These are phyloP conservation scores for Akanthomyces muscarius DNA, from an alignment of 2,329 filamentous ascomycete species.

Conservation along the genomic window DNA sequence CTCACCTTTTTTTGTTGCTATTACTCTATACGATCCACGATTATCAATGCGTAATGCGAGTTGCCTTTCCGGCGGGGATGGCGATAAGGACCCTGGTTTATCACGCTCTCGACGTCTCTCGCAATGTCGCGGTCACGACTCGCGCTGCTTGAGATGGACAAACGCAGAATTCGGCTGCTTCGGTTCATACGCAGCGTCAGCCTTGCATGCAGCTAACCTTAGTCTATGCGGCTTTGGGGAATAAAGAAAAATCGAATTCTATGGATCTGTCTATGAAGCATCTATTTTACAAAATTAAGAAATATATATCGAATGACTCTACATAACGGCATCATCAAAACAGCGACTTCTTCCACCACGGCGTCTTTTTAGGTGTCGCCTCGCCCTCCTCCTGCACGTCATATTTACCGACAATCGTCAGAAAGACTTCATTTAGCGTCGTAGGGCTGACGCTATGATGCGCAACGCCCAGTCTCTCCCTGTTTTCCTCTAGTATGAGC, in stretches of 20 bases:
- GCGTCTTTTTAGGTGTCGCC: slow-evolving; percentile 24
- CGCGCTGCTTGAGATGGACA: not conserved
- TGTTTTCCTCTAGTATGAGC: slow-evolving; percentile 63
- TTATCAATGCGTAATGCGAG: not conserved
- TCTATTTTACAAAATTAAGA: slow-evolving; percentile 10
- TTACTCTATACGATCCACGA: not conserved
- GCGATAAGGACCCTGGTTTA: not conserved
- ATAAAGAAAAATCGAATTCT: not conserved
- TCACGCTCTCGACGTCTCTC: not conserved
- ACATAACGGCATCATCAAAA: slow-evolving; percentile 1
- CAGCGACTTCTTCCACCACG: slow-evolving; percentile 22
- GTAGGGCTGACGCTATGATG: slow-evolving; percentile 80
- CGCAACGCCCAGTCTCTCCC: slow-evolving; percentile 63
- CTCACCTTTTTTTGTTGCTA: not conserved
- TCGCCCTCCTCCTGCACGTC: slow-evolving; percentile 68
- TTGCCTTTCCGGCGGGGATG: not conserved
- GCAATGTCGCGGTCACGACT: not conserved
- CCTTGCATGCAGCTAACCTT: not conserved
- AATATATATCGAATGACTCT: not conserved
- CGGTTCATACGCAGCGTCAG: not conserved
- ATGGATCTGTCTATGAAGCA: not conserved
- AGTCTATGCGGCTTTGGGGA: not conserved
- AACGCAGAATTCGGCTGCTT: not conserved
- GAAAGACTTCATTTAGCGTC: slow-evolving; percentile 83
- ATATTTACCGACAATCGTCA: slow-evolving; percentile 73